These are phyloP conservation scores for Hansenula lynferdii DNA, from an alignment of 1,139 yeast genomes.

Conservation along the genomic window DNA sequence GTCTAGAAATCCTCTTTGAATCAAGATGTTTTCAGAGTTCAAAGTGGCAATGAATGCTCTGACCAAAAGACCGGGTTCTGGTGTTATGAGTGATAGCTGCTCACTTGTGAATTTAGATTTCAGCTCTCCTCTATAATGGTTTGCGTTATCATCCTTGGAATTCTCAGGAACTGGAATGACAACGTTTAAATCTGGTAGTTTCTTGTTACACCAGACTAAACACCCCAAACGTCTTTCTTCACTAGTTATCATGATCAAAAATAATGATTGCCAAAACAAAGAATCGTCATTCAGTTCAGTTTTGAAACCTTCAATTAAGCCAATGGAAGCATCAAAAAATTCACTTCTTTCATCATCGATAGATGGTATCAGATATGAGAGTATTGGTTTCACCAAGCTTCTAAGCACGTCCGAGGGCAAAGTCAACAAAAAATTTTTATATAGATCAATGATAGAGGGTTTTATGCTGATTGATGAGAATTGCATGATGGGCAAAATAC, in stretches of 20 bases:
- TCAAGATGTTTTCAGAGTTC: constrained; percentile 56
- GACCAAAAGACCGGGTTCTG: constrained; percentile 75
- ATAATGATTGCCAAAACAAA: constrained; percentile 83
- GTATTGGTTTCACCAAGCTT: constrained; percentile 58
- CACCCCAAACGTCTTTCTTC: constrained; percentile 84
- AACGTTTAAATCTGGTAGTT: constrained; percentile 53
- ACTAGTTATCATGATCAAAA: constrained; percentile 68
- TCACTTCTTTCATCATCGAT: constrained; percentile 92
- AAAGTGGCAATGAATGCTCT: constrained; percentile 72
- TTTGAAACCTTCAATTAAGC: constrained; percentile 57
- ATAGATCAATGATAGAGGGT: constrained; percentile 63
- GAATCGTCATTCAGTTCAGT: constrained; percentile 58
- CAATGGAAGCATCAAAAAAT: constrained; percentile 57
- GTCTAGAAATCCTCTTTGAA: constrained; percentile 89
- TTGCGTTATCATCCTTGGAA: constrained; percentile 3
- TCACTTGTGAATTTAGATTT: constrained; percentile 7
- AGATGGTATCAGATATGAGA: constrained; percentile 77
- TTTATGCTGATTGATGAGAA: constrained; percentile 87
- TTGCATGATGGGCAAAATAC: constrained; percentile 77
- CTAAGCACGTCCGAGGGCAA: constrained; percentile 46
- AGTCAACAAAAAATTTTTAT: constrained; percentile 50
- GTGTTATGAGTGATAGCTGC: constrained; percentile 43
- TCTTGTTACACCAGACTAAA: constrained; percentile 64
- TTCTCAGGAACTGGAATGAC: constrained; percentile 23
- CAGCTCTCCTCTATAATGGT: constrained; percentile 11